Percentiles rank a stretch among this genome's conserved stretches.
Conservation (phyloP, 2,329 filamentous ascomycete species). For the Magnaporthiopsis poae region DNA sequence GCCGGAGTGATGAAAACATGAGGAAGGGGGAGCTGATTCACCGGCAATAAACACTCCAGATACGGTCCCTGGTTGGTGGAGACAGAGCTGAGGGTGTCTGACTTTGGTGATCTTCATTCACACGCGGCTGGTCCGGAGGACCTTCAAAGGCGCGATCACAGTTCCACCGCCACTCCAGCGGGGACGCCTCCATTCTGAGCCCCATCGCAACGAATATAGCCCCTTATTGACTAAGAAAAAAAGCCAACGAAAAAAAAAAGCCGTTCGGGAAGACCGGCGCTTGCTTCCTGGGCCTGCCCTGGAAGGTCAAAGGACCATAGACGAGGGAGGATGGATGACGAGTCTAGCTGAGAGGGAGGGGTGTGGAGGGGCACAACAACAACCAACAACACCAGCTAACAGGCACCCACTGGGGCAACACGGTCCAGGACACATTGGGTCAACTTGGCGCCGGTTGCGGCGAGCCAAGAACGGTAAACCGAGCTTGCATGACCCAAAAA, state of each 20-base stretch:
- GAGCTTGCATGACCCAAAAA: neutral
- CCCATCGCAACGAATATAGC: constrained; percentile 10
- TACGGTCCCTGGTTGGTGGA: neutral
- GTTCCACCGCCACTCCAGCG: neutral
- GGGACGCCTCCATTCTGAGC: neutral
- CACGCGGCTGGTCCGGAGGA: neutral
- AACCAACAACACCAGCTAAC: neutral
- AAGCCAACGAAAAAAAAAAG: neutral
- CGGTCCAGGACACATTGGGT: neutral
- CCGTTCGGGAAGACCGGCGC: neutral
- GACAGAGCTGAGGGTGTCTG: neutral
- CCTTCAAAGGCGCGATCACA: neutral
- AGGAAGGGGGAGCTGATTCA: neutral
- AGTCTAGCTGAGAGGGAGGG: neutral
- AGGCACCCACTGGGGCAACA: neutral
- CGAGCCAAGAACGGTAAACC: neutral
- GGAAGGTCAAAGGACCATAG: neutral
- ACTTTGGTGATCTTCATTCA: neutral
- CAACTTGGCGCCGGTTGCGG: neutral
- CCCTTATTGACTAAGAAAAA: neutral
- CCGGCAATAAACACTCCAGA: neutral
- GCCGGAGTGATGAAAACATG: neutral
- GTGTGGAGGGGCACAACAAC: neutral
- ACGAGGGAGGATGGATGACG: neutral
- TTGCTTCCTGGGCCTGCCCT: neutral